Conservation (phyloP, 2,329 filamentous ascomycete species). For the Claviceps sp. region DNA sequence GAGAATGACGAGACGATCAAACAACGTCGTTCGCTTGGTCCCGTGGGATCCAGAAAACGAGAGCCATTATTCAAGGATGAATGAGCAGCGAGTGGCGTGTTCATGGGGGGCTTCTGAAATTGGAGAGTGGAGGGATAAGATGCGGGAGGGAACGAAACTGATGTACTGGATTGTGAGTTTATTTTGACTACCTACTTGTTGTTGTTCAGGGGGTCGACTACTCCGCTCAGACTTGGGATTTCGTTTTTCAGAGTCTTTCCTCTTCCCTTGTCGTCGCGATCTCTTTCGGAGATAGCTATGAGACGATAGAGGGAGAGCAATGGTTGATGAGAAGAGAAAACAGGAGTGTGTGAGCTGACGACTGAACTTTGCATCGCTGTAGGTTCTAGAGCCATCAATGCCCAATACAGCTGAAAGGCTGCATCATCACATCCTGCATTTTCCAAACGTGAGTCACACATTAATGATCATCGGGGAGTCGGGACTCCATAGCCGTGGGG, state of each 20-base stretch:
- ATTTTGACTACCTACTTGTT: neutral
- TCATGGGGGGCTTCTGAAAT: conserved; percentile 28
- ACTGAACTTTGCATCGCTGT: neutral
- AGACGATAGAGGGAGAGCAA: too few relatives aligned
- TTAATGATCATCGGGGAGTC: too few relatives aligned
- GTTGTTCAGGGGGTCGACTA: neutral
- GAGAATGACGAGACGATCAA: neutral
- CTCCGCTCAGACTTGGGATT: too few relatives aligned
- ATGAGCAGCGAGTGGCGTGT: conserved; percentile 30
- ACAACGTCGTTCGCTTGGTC: conserved; percentile 15
- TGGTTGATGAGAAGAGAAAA: neutral
- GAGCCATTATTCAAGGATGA: conserved; percentile 26
- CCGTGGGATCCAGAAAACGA: conserved; percentile 29
- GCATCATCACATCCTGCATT: neutral
- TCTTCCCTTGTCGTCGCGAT: too few relatives aligned
- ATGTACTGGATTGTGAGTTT: conserved; percentile 28
- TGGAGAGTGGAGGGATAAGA: conserved; percentile 18
- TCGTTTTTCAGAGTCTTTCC: too few relatives aligned
- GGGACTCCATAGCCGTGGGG: too few relatives aligned
- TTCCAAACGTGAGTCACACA: neutral
- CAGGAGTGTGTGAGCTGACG: neutral
- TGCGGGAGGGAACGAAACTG: conserved; percentile 20
- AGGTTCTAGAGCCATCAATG: neutral
- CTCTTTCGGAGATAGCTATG: too few relatives aligned
- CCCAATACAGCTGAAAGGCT: neutral